Conservation (phyloP, 1,284 basidiomycete species). For the Schizophyllum commune region DNA sequence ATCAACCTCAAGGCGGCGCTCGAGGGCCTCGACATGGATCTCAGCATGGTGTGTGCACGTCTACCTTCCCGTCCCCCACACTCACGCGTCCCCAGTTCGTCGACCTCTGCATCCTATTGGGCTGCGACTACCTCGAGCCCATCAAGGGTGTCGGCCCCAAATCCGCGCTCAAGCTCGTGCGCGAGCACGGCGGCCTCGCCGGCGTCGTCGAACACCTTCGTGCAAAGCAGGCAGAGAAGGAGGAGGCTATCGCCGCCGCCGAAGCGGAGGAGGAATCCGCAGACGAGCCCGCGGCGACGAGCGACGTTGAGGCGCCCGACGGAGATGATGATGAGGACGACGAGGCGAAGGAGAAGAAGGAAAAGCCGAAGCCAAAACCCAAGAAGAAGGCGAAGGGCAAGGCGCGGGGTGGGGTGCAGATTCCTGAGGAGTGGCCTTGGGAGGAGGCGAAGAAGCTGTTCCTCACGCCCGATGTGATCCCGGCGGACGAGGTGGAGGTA, state of each 20-base stretch:
- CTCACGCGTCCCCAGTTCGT: slow-evolving; percentile 66
- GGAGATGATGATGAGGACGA: slow-evolving; percentile 19
- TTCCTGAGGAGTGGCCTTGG: slow-evolving; percentile 97
- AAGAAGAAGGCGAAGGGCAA: slow-evolving; percentile 43
- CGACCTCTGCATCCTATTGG: slow-evolving; percentile 94
- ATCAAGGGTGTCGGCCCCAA: slow-evolving; percentile 95
- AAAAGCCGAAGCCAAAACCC: slow-evolving; percentile 21
- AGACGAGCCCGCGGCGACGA: slow-evolving; percentile 20
- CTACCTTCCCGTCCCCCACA: background rate
- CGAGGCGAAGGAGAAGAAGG: slow-evolving; percentile 17
- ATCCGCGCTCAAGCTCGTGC: slow-evolving; percentile 88
- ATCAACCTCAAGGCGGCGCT: slow-evolving; percentile 81
- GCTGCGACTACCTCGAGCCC: slow-evolving; percentile 97
- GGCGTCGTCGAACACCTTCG: slow-evolving; percentile 77
- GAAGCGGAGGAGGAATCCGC: slow-evolving; percentile 20
- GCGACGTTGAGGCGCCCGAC: slow-evolving; percentile 20
- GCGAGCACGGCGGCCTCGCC: slow-evolving; percentile 79
- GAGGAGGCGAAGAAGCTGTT: slow-evolving; percentile 92
- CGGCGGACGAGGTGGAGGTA: slow-evolving; percentile 85
- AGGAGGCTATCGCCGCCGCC: slow-evolving; percentile 34
- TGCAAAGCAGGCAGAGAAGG: slow-evolving; percentile 52
- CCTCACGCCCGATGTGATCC: slow-evolving; percentile 80
- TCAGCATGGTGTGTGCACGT: slow-evolving; percentile 63
- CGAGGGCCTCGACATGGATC: slow-evolving; percentile 85
- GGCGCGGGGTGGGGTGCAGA: slow-evolving; percentile 62